Percentiles rank a stretch among this genome's conserved stretches.
Conservation (phyloP, 208 protist genomes). For the Leishmania lainsoni region DNA sequence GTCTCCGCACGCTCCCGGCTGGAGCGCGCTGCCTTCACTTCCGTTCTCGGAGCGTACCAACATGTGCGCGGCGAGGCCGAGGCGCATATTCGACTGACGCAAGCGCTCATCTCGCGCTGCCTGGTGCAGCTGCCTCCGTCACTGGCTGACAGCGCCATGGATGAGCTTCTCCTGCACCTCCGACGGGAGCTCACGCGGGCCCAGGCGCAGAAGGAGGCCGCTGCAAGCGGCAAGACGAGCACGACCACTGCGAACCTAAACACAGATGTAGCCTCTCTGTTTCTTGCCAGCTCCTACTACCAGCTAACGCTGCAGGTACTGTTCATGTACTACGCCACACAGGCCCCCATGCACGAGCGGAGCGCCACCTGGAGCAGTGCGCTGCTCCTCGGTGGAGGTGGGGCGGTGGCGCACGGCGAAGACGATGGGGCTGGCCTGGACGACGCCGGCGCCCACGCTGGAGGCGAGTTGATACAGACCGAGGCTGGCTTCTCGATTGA, state of each 20-base stretch:
- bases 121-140: constrained; percentile 62
- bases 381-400: constrained; percentile 13
- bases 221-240: constrained; percentile 1
- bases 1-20: constrained; percentile 46
- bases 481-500: constrained; percentile 42
- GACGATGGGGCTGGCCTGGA: constrained; percentile 7
- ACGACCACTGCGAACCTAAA: constrained; percentile 16
- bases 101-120: constrained; percentile 70
- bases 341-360: constrained; percentile 60
- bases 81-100: constrained; percentile 50
- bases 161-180: constrained; percentile 50
- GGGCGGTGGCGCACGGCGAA: background rate
- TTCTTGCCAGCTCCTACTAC: constrained; percentile 46
- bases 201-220: constrained; percentile 22
- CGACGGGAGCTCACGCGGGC: constrained; percentile 39
- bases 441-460: constrained; percentile 3
- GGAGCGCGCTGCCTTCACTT: constrained; percentile 58
- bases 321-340: constrained; percentile 66
- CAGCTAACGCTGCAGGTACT: constrained; percentile 71
- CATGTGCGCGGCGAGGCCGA: constrained; percentile 51
- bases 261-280: constrained; percentile 20
- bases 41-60: constrained; percentile 57
- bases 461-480: constrained; percentile 25
- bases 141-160: constrained; percentile 61
- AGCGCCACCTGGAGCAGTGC: constrained; percentile 27